Conservation (phyloP, 768 basidiomycete species). For the Cubamyces sp. region DNA sequence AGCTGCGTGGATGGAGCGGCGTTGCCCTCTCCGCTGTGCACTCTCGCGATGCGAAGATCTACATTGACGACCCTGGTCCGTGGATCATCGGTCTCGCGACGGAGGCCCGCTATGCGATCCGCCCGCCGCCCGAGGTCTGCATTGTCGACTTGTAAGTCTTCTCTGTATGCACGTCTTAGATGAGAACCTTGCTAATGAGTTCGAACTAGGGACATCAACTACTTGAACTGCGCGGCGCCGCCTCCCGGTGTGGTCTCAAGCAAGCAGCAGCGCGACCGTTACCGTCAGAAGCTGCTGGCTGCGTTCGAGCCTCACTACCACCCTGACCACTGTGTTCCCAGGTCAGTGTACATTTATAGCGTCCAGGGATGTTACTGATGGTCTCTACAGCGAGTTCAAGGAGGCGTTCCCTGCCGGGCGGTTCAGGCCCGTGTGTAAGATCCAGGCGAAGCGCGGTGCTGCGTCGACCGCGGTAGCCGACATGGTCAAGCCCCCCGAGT, state of each 20-base stretch:
- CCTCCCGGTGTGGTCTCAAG: constrained; percentile 73
- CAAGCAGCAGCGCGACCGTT: constrained; percentile 82
- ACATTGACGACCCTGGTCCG: constrained; percentile 95
- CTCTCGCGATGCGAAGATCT: constrained; percentile 88
- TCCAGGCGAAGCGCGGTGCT: constrained; percentile 81
- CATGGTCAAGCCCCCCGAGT: constrained; percentile 86
- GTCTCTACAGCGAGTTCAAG: constrained; percentile 78
- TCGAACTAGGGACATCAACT: constrained; percentile 35
- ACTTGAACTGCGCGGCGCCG: constrained; percentile 77
- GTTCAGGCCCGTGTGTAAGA: constrained; percentile 90
- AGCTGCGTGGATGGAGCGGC: constrained; percentile 91
- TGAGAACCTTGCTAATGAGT: neutral
- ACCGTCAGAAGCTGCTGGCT: constrained; percentile 68
- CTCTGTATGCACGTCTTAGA: neutral
- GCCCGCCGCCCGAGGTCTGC: constrained; percentile 80
- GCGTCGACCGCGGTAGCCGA: constrained; percentile 85
- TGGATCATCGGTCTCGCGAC: constrained; percentile 94
- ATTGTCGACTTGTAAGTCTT: constrained; percentile 64
- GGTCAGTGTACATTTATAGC: constrained; percentile 40
- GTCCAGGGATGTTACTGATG: constrained; percentile 5
- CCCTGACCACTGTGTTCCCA: constrained; percentile 84
- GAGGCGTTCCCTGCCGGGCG: constrained; percentile 93
- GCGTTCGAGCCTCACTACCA: constrained; percentile 89
- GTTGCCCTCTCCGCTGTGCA: constrained; percentile 83
- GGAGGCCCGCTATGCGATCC: constrained; percentile 78